A percentile compares a stretch with the other conserved stretches of the same genome.
phyloP scores from a whole-genome alignment of 1,284 basidiomycete genomes.

The Apiotrichum laibachii region DNA sequence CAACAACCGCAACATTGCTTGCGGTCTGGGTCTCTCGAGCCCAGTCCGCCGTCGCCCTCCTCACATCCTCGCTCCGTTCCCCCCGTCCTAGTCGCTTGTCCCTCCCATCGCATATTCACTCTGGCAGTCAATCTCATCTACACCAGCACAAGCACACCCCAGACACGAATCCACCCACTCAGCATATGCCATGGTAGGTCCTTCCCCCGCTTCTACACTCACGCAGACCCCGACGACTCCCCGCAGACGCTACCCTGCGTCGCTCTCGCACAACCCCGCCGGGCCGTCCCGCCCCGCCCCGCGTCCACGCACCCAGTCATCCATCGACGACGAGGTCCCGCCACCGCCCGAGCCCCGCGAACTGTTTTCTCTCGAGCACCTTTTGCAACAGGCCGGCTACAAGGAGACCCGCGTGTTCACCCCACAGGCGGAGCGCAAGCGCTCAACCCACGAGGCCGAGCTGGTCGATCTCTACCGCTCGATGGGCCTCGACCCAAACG shows the following conservation, averaged over 20 bases:
- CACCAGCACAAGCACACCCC: too few relatives aligned
- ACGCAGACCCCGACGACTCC: constrained; percentile 6
- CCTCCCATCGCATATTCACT: not conserved
- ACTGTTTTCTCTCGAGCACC: constrained; percentile 69
- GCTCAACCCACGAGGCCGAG: constrained; percentile 35
- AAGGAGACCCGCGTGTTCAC: constrained; percentile 84
- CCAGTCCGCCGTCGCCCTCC: too few relatives aligned
- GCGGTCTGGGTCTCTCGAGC: not conserved
- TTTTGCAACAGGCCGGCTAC: constrained; percentile 78
- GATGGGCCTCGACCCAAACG: constrained; percentile 28
- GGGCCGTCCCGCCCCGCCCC: constrained; percentile 23
- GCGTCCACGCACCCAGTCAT: constrained; percentile 10
- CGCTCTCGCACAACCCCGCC: constrained; percentile 21
- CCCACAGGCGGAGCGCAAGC: constrained; percentile 66
- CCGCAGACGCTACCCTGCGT: constrained; percentile 22
- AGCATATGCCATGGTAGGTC: not conserved
- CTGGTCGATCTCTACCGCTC: constrained; percentile 35
- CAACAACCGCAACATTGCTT: not conserved
- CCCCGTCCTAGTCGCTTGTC: not conserved
- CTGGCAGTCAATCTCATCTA: not conserved
- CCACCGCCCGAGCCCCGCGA: constrained; percentile 14
- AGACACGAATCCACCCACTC: too few relatives aligned
- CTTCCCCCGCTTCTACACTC: not conserved
- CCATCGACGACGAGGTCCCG: constrained; percentile 30
- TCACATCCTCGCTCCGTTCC: too few relatives aligned